Evolutionary conservation across 2,329 filamentous ascomycete genomes (phyloP).

Genomic region (Hypoxylon sp.): DNA sequence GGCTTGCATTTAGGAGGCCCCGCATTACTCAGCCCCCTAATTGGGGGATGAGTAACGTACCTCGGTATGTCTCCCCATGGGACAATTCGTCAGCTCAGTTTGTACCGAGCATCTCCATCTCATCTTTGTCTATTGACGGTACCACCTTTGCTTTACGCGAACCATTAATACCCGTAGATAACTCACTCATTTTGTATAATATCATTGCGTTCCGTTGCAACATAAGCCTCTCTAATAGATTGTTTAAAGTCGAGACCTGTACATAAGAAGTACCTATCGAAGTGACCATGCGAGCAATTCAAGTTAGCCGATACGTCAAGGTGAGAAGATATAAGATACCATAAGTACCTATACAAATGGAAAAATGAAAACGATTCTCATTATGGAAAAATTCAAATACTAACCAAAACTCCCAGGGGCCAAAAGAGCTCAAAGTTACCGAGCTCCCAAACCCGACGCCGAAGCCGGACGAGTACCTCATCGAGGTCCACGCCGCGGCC

Average conservation of each 20-base stretch:
- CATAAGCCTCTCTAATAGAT: background rate
- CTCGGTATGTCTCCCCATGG: constrained; percentile 38
- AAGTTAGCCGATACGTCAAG: constrained; percentile 81
- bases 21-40: background rate
- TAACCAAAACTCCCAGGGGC: constrained; percentile 68
- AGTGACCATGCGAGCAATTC: constrained; percentile 79
- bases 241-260: background rate
- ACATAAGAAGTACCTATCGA: background rate
- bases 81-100: constrained; percentile 17
- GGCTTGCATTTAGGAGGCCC: background rate
- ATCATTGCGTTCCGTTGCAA: background rate
- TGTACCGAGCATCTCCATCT: constrained; percentile 3
- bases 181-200: constrained; percentile 1
- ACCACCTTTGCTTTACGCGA: background rate
- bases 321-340: constrained; percentile 59
- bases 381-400: background rate
- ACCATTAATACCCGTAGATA: background rate
- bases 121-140: background rate
- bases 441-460: constrained; percentile 82
- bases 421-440: constrained; percentile 82
- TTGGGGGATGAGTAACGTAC: constrained; percentile 4
- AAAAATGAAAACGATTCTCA: constrained; percentile 4
- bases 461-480: constrained; percentile 81
- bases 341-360: background rate
- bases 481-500: constrained; percentile 87